These are phyloP conservation scores for Cicer bijugum DNA, from an alignment of 306 rosid species.

Conservation along the genomic window DNA sequence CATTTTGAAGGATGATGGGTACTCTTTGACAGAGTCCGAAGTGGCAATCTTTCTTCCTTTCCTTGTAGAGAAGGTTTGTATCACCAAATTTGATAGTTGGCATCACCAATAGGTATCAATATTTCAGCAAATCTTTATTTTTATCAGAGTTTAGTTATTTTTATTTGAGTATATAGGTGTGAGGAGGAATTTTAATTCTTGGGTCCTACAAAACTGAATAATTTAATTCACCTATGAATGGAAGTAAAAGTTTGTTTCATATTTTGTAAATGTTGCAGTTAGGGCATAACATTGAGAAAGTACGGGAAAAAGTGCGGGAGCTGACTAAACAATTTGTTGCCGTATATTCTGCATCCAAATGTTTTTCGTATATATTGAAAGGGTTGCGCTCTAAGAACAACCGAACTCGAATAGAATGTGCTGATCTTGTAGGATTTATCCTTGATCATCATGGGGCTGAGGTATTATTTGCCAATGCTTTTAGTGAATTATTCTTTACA, in stretches of 20 bases:
- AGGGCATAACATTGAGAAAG: constrained; percentile 97
- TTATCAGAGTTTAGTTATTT: not conserved
- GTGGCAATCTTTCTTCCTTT: constrained; percentile 93
- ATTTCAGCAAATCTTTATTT: not conserved
- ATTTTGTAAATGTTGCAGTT: constrained; percentile 62
- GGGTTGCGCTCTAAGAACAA: constrained; percentile 98
- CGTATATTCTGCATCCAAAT: constrained; percentile 77
- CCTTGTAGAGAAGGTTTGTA: constrained; percentile 83
- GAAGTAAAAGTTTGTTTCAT: not conserved
- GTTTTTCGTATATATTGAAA: constrained; percentile 91
- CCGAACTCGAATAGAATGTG: constrained; percentile 93
- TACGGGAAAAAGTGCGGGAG: constrained; percentile 93
- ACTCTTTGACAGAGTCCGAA: constrained; percentile 85
- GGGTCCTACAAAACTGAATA: not conserved
- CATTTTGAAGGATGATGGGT: constrained; percentile 77
- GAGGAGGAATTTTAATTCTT: not conserved
- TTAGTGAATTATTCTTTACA: constrained; percentile 10
- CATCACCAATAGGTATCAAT: constrained; percentile 1
- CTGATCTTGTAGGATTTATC: constrained; percentile 88
- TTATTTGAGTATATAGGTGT: not conserved
- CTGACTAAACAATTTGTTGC: constrained; percentile 79
- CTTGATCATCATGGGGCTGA: constrained; percentile 87
- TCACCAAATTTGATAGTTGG: constrained; percentile 9
- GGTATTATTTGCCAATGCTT: constrained; percentile 53
- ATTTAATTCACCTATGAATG: constrained; percentile 20